Conservation (phyloP, 768 basidiomycete species). For the Podaxis pistillaris region DNA sequence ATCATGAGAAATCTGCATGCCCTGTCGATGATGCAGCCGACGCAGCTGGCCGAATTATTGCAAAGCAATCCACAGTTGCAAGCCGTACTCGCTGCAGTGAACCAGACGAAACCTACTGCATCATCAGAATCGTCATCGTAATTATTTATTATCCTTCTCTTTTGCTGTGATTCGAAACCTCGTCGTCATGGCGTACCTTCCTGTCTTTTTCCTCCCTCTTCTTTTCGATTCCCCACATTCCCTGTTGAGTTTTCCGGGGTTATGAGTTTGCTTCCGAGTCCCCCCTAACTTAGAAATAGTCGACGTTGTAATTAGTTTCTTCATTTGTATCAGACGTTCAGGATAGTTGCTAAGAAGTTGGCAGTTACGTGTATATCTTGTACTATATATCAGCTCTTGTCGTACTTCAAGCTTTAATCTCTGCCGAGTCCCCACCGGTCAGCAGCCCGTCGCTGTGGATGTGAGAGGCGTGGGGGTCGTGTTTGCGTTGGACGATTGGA, state of each 20-base stretch:
- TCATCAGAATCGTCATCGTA: neutral
- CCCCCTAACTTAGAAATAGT: neutral
- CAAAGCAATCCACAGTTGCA: slow-evolving; percentile 37
- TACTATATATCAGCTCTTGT: neutral
- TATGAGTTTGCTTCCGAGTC: neutral
- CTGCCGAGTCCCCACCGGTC: slow-evolving; percentile 6
- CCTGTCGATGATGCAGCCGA: slow-evolving; percentile 32
- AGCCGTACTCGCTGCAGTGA: slow-evolving; percentile 14
- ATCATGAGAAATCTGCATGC: slow-evolving; percentile 24
- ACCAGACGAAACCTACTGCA: neutral
- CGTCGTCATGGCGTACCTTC: neutral
- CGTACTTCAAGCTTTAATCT: neutral
- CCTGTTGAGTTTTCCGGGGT: neutral
- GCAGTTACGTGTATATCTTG: neutral
- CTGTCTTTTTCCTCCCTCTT: neutral
- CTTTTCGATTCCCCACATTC: neutral
- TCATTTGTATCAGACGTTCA: neutral
- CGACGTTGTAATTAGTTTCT: neutral
- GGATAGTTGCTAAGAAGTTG: neutral
- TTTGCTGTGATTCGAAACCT: neutral
- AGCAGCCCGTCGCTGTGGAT: slow-evolving; percentile 53
- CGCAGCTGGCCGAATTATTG: slow-evolving; percentile 37
- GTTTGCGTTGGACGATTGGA: too few species aligned
- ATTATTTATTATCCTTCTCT: neutral
- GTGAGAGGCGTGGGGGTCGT: slow-evolving; percentile 37